phyloP scores from a whole-genome alignment of 116 monocot species.

The Trichopus zeylanicus region DNA sequence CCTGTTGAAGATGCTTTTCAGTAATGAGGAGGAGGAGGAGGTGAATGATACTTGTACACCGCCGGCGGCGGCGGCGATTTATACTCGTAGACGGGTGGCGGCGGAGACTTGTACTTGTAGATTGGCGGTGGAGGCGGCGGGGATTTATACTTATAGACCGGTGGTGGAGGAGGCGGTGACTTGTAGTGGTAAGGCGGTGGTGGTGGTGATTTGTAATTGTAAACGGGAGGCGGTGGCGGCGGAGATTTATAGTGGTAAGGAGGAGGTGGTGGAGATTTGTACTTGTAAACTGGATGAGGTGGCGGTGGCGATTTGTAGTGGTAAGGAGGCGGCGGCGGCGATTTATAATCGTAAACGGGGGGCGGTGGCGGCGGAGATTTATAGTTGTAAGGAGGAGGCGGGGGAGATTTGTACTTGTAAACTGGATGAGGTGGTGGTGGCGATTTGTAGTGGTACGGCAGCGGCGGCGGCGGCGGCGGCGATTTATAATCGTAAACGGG shows the following conservation, averaged over 20 bases:
- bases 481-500: not conserved
- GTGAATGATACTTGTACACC: not conserved
- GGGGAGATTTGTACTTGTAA: too few relatives aligned
- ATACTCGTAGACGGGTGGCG: not conserved
- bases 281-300: not conserved
- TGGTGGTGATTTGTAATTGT: conserved; percentile 3
- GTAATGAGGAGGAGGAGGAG: conserved; percentile 5
- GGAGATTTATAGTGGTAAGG: not conserved
- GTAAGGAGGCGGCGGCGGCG: not conserved
- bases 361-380: too few relatives aligned
- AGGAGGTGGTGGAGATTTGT: not conserved
- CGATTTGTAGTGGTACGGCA: too few relatives aligned
- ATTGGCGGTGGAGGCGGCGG: not conserved
- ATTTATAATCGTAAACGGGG: not conserved
- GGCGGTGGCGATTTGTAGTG: not conserved
- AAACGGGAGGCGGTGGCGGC: not conserved
- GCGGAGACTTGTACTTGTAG: conserved; percentile 4
- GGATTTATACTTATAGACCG: not conserved
- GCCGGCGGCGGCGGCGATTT: not conserved
- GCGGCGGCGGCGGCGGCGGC: too few relatives aligned
- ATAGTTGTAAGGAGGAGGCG: not conserved
- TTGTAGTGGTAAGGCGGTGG: not conserved
- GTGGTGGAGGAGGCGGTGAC: not conserved
- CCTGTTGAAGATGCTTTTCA: not conserved
- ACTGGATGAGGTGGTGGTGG: too few relatives aligned